Evolutionary conservation across 768 basidiomycete genomes (phyloP), one percentile per base, ranked within the genome.

Genomic region (Psilocybe sp.): DNA sequence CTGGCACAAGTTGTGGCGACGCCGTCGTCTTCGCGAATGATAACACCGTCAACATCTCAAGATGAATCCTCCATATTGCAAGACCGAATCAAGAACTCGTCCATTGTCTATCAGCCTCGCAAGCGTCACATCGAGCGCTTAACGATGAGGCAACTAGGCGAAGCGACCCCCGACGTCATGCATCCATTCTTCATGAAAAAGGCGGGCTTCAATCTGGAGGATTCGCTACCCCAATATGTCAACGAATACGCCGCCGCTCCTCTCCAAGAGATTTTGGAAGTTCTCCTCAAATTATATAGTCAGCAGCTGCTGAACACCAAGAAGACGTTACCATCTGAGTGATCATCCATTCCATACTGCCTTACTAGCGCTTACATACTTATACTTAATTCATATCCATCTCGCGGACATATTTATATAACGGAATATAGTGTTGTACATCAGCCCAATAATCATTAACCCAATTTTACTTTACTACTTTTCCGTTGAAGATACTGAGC

Each of bases 161-260:
- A 92, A 63, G 89, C 88, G n/a, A 90, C 89, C 0, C 89, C 90
- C 1, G 88, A 91, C 58, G 86, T 90, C 16, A 88, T 87, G 88
- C 88, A 87, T 63, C 87, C 87, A 2, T 89, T 89, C 68, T 90
- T 90, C 69, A 87, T 86, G 81, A 86, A 90, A 60, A 87, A 82
- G 61, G 82, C 88, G 1, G 87, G 89, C 0, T 89, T 92, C 69
- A 90, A 82, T 61, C 67, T 92, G 44, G 87, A 91, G 62, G 89
- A 91, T 54, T 84, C 88, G 0, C 62, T 92, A n/a, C 90, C 91
- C 11, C 87, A 89, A 55, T 92, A 90, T 59, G 87, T 93, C 34
- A 80, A 92, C 50, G 90, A 94, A 65, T 92, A 89, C 53, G 92
- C 87, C 5, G 86, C 89, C n/a, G 69, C 76, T 49, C 89, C 92